These are phyloP conservation scores for Trichoderma parareesei DNA, from an alignment of 495 filamentous ascomycete genomes.

Conservation along the genomic window DNA sequence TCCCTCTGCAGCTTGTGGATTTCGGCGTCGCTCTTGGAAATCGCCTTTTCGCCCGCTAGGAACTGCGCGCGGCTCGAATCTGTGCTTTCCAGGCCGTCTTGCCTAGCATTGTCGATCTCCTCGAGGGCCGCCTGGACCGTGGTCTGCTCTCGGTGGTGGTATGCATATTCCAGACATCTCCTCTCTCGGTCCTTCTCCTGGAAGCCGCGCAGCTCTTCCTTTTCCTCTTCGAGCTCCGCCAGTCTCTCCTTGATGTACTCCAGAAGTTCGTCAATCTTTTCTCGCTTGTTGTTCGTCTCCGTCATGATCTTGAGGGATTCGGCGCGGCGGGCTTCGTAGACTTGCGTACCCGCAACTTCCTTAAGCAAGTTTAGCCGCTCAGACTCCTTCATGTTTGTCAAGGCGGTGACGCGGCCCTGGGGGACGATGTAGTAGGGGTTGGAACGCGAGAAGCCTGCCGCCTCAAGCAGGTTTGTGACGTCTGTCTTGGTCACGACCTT, in stretches of 20 bases:
- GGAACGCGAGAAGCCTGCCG: constrained; percentile 90
- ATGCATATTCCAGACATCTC: constrained; percentile 87
- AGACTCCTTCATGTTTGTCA: constrained; percentile 97
- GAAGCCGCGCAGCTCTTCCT: constrained; percentile 84
- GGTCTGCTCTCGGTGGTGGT: constrained; percentile 81
- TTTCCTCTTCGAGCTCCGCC: constrained; percentile 88
- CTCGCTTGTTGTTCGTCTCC: constrained; percentile 87
- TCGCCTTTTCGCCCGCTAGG: constrained; percentile 69
- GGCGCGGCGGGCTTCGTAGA: constrained; percentile 83
- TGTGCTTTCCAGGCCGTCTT: constrained; percentile 71
- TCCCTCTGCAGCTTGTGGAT: constrained; percentile 73
- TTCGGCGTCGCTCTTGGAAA: constrained; percentile 65
- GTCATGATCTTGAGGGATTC: constrained; percentile 96
- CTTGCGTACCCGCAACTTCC: constrained; percentile 93
- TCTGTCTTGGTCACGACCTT: constrained; percentile 94
- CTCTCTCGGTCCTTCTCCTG: constrained; percentile 94
- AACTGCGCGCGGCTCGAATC: constrained; percentile 75
- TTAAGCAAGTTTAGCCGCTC: constrained; percentile 86
- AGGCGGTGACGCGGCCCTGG: constrained; percentile 86
- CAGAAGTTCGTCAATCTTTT: constrained; percentile 88
- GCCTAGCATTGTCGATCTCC: constrained; percentile 71
- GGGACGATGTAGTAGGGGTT: constrained; percentile 99
- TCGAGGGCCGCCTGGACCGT: constrained; percentile 69
- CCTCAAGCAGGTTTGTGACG: constrained; percentile 92
- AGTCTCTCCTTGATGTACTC: constrained; percentile 87